Percentiles rank a stretch among this genome's conserved stretches.
phyloP scores from a whole-genome alignment of 2,329 filamentous ascomycete species.

The Rachicladosporium sp. region DNA sequence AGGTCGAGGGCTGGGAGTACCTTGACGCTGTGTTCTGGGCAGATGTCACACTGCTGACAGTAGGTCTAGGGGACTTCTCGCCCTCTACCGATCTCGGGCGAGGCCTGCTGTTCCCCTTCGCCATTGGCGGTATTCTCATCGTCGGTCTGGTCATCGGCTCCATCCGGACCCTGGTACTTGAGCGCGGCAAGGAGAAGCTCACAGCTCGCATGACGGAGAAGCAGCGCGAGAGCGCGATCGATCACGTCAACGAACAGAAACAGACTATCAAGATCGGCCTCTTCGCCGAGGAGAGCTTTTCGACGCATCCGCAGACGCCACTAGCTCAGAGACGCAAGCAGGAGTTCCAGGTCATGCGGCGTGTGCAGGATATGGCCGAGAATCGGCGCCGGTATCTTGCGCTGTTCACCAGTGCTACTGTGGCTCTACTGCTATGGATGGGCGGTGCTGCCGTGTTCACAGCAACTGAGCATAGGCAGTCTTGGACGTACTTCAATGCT shows the following conservation, averaged over 20 bases:
- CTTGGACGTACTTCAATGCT: constrained; percentile 41
- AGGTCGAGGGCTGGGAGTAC: constrained; percentile 41
- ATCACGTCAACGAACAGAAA: constrained; percentile 26
- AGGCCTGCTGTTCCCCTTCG: constrained; percentile 41
- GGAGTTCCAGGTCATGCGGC: constrained; percentile 39
- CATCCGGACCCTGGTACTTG: constrained; percentile 38
- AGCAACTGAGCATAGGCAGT: constrained; percentile 13
- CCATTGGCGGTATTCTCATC: constrained; percentile 42
- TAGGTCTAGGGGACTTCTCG: constrained; percentile 41
- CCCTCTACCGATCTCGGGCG: constrained; percentile 39
- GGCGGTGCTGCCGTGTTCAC: constrained; percentile 39
- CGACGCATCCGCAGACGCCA: constrained; percentile 27
- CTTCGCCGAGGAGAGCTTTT: constrained; percentile 30
- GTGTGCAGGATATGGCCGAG: constrained; percentile 30
- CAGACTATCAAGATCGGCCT: constrained; percentile 31
- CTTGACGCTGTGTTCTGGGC: constrained; percentile 45
- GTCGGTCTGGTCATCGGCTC: constrained; percentile 44
- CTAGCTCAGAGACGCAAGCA: constrained; percentile 31
- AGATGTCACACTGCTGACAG: constrained; percentile 43
- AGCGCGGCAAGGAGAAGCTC: constrained; percentile 40
- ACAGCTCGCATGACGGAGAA: constrained; percentile 38
- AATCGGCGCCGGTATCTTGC: constrained; percentile 31
- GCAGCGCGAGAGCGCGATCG: constrained; percentile 31
- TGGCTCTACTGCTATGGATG: constrained; percentile 34
- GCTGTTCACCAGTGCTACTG: constrained; percentile 24